Base-by-base conservation (phyloP, 495 filamentous ascomycete species). In the Penicillium argentinense region DNA sequence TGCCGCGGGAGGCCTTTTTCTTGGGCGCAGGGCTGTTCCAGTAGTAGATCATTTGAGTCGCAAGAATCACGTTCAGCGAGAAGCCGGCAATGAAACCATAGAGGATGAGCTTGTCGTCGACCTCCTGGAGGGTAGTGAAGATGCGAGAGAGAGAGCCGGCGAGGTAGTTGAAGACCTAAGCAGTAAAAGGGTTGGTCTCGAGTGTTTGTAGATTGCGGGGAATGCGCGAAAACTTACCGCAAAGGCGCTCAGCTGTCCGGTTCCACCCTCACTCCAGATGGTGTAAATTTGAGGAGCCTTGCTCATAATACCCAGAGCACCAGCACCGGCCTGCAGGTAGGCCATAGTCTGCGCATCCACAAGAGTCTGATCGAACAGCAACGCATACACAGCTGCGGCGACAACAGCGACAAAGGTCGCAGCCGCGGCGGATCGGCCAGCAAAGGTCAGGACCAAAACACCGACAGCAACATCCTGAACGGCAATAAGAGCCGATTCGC, bases 111-210 rank as follows among this genome's bases (percentile, higher is more conserved):
- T 88, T 87, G 67, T 98, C 93, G 55, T 93, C 85, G 50, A 97
- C 91, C 74, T 98, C 93, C 59, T 96, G 89, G 38, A 97, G 68
- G 2, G 95, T 98, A 14, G 93, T 98, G 68, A 96, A 97, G 74
- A 98, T 95, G 57, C 93, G 85, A 9, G 89, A 86, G 28, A 96
- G 81, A 46, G 88, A 93, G 9, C 93, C 93, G 57, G 81, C 74
- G 56, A 98, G 89, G 68, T 96, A 98, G 76, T 95, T 97, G 77
- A 97, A 96, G 40, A 98, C 91, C 92, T 97, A 57, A 34, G 49
- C 16, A 26, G 38, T 18, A 17, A 23, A 22, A 4, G 37, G 38
- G 45, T 60, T 39, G 62, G 47, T 29, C 12, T 24, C 13, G 13
- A 9, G 24, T 12, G 24, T 23, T 5, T 33, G 38, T 17, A 9